Evolutionary conservation across 345 rosid genomes (phyloP), one percentile per base, ranked within the genome.

Genomic region (Abelmoschus esculentus): DNA sequence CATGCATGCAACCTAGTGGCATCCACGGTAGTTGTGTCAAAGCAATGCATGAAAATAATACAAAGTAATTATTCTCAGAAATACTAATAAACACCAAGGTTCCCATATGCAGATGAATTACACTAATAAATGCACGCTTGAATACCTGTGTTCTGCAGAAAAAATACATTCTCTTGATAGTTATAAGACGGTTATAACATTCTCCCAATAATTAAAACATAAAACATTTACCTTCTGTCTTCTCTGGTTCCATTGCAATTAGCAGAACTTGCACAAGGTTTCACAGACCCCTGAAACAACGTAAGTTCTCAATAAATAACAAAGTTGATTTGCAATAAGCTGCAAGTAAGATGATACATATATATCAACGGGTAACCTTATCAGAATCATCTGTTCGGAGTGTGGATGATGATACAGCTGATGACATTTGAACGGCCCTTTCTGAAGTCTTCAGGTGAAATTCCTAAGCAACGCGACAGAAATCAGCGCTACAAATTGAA

Each of bases 361-460:
- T 3, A 42, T 19, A 12, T 63, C 32, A 6, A 63, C 19, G 32
- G 32, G 34, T 19, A 73, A 95, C 99, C 96, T 88, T 81, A 15
- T 75, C 79, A 71, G 79, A 61, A 42, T 78, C 77, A 82, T 59
- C 71, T 61, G 71, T 78, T 36, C 72, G 80, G 49, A 69, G 58
- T 19, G 78, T 75, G 59, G 88, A 79, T 2, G 87, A 76, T 65
- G 87, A 68, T 62, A 81, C 80, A 75, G 79, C 76, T 72, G 85
- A 72, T 13, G 81, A 73, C 70, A 89, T 88, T 68, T 87, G 96
- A 86, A 83, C 83, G 58, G 99, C 98, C 85, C 99, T 90, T 73
- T 92, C 93, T 6, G 81, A 80, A 42, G 99, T 96, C 82, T 86
- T 90, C 73, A 96, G 72, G 80, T 77, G 91, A 81, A 96, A 96